phyloP scores from a whole-genome alignment of 2,329 filamentous ascomycete species.

The Aspergillus unguis region DNA sequence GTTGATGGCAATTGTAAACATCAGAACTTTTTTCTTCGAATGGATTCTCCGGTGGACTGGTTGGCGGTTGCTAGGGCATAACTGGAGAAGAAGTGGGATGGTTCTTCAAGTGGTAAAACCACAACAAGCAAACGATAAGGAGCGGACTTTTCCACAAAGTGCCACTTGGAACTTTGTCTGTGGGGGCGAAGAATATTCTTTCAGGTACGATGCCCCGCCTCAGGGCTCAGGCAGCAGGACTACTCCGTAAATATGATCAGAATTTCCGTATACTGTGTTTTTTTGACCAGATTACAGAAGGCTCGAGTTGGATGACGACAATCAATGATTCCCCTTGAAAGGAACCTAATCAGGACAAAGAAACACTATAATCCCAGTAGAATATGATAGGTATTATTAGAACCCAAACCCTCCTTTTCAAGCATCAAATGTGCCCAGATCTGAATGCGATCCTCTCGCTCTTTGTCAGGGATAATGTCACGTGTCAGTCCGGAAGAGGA shows the following conservation, averaged over 20 bases:
- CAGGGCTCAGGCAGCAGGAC: slow-evolving; percentile 1
- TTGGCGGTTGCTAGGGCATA: slow-evolving; percentile 32
- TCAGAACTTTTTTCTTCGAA: slow-evolving; percentile 3
- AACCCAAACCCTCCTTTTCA: too few species aligned
- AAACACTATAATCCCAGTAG: too few species aligned
- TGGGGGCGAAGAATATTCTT: not conserved
- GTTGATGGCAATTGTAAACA: not conserved
- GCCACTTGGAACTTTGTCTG: not conserved
- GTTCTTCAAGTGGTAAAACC: slow-evolving; percentile 33
- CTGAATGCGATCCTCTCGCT: too few species aligned
- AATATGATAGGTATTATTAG: too few species aligned
- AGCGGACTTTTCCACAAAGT: slow-evolving; percentile 15
- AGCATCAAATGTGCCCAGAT: too few species aligned
- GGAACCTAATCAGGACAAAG: too few species aligned
- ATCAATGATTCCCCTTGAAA: too few species aligned
- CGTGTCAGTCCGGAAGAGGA: too few species aligned
- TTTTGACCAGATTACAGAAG: too few species aligned
- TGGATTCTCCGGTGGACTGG: slow-evolving; percentile 1
- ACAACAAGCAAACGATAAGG: slow-evolving; percentile 32
- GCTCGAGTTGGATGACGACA: too few species aligned
- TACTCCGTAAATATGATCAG: not conserved
- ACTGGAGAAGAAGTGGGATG: slow-evolving; percentile 16
- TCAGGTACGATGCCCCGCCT: not conserved
- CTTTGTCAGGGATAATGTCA: too few species aligned
- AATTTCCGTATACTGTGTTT: too few species aligned